Evolutionary conservation across 208 protist species (phyloP), one percentile per base, ranked within the genome.

Genomic region (Lotmaria passim): DNA sequence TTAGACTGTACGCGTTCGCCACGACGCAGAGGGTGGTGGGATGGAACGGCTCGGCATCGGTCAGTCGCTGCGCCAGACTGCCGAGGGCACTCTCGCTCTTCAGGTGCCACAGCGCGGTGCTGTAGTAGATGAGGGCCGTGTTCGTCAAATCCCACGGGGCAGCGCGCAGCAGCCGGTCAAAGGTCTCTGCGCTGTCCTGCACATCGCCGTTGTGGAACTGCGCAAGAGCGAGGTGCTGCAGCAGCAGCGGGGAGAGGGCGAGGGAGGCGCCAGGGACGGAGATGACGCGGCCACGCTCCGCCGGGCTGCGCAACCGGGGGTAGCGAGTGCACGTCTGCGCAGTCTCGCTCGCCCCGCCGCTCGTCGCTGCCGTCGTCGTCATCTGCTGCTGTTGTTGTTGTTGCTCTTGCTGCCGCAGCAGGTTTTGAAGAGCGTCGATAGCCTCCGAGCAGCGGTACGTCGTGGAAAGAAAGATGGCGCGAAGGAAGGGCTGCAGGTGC

Each of bases 101-200:
- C 6, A 98, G 78, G 62, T 99, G 98, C 97, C 98, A 99, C 30
- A 99, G 69, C 4, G 97, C 89, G 3, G 97, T 99, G 64, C 96
- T 98, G 76, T 98, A 98, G 79, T 93, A 97, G 23, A 95, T 66
- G n/a, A 95, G 66, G 23, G 82, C 73, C 19, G 77, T 60, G 57
- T 82, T 77, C 6, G 69, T 69, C 23, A 93, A 66, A 23, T 79
- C 74, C 87, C 89, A 93, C 51, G 87, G 89, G 21, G 78, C 79
- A 15, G 51, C 52, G 11, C 67, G 70, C 14, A 90, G 58, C 23
- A 91, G 66, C 12, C 61, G 58, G 43, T 57, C 78, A 53, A 95
- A 95, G 33, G 77, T 73, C 11, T 76, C 78, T 12, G 77, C 76
- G 28, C 81, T 77, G 41, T 79, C 83, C 64, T 79, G 75, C 38